Evolutionary conservation across 2,329 filamentous ascomycete genomes (phyloP), one percentile per base, ranked within the genome.

Genomic region (Colletotrichum spaethianum): DNA sequence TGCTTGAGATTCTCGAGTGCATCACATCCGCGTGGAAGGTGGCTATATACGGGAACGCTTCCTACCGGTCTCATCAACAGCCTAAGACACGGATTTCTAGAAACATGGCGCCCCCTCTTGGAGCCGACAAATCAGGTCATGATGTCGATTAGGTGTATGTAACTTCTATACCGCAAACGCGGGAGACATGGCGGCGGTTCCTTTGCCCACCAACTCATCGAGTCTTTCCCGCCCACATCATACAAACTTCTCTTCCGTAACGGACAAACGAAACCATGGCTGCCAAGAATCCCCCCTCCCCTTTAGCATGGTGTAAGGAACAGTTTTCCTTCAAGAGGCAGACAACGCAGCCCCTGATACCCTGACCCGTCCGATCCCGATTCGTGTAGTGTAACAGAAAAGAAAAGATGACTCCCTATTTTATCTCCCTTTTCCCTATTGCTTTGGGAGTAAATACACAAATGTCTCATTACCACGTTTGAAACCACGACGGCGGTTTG

Each of bases 101-200:
- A 20, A 2, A 20, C 50, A 33, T 8, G 28, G 5, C 16, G 4
- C 16, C 28, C 26, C 16, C 28, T 33, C 28, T 8, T 9, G 52
- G 20, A 26, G 33, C 18, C n/a, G 6, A 7, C 6, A 9, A 16
- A 38, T 40, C 18, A 48, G 33, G 31, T 60, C 55, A 46, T 66
- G 63, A 38, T 59, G 31, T 60, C 52, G 23, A 38, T 48, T 66
- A 66, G 31, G 55, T 66, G 26, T 66, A 26, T 42, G 26, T 20
- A 26, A 31, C 42, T 9, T 57, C 42, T 60, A 42, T 66, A 11
- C 53, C 12, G 44, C 20, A 18, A 40, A 1, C 31, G n/a, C 7
- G 12, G 33, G 40, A 48, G 40, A 38, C 31, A 38, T 40, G 31
- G 40, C 40, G 33, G 52, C 42, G 33, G 4, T 60, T 31, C 12